Percentiles rank a stretch among this genome's conserved stretches.
phyloP scores from a whole-genome alignment of 208 protist species.

The Leishmania martiniquensis region DNA sequence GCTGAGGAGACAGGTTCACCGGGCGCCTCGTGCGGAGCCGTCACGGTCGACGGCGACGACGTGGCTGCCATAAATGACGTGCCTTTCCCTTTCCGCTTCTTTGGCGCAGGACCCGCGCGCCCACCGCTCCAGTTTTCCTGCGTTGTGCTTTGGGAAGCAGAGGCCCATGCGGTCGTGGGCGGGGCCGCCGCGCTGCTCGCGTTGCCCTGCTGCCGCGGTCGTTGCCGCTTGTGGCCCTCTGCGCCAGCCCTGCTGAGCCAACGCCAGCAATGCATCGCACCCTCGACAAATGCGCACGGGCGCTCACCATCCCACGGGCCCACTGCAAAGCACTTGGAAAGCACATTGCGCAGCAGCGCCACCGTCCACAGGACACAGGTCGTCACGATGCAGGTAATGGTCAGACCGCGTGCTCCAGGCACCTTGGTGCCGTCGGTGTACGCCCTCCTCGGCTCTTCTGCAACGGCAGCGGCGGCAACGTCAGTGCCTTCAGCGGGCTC shows the following conservation, averaged over 20 bases:
- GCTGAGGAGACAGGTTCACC: background rate
- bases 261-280: background rate
- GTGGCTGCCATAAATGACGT: background rate
- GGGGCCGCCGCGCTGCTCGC: background rate
- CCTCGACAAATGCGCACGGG: background rate
- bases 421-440: background rate
- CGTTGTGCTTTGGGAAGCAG: background rate
- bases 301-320: constrained; percentile 12
- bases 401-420: constrained; percentile 6
- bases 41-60: background rate
- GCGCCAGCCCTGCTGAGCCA: background rate
- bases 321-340: constrained; percentile 12
- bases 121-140: background rate
- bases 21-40: background rate
- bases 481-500: background rate
- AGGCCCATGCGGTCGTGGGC: background rate
- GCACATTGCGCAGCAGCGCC: constrained; percentile 26
- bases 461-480: background rate
- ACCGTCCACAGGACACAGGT: constrained; percentile 24
- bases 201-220: background rate
- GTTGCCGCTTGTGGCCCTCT: background rate
- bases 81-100: background rate
- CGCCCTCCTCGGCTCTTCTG: background rate
- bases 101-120: background rate
- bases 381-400: constrained; percentile 7